Evolutionary conservation across 176 grass and related monocot genomes (phyloP), one percentile per base, ranked within the genome.

Genomic region (Aegilops bicornis): DNA sequence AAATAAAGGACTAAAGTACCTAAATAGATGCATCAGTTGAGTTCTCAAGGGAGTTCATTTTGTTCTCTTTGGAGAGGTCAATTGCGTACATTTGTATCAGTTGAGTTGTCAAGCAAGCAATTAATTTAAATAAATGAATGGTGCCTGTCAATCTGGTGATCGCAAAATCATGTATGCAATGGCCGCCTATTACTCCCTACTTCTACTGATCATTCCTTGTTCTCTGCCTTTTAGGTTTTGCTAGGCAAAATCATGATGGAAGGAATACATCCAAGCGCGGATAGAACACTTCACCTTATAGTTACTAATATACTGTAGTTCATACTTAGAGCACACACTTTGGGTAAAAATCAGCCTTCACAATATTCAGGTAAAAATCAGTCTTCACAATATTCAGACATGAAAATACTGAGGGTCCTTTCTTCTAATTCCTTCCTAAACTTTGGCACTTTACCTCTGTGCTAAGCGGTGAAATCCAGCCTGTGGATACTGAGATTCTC

Each of bases 381-480:
- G 45, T 14, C 45, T 47, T 47, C 45, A 47, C 45, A 47, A 47
- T 47, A 47, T 47, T 47, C 12, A 47, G 3, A 47, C 45, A 47
- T 47, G 45, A 47, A 4, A 47, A 47, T 47, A 47, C 45, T 14
- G 4, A 47, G 45, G 45, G 3, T 12, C 45, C 45, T 47, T 47
- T 14, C 4, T 47, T 47, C 45, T 47, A 47, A 14, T 47, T 47
- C 12, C 45, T 47, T 47, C 12, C 45, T 14, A 47, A 47, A 47
- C 45, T 47, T 47, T 47, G 45, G 45, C 45, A 14, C 12, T 47
- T 47, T 47, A 47, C 12, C 45, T 14, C 45, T 14, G 1, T 47
- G 45, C 45, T 98, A 85, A 96, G 84, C 1, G 93, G 96, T n/a
- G 90, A 96, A 81, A 81, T 82, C 11, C 5, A 10, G 58, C 86